A percentile compares a stretch with the other conserved stretches of the same genome.
These are phyloP conservation scores for Clonostachys solani DNA, from an alignment of 2,329 filamentous ascomycete genomes.

Conservation along the genomic window DNA sequence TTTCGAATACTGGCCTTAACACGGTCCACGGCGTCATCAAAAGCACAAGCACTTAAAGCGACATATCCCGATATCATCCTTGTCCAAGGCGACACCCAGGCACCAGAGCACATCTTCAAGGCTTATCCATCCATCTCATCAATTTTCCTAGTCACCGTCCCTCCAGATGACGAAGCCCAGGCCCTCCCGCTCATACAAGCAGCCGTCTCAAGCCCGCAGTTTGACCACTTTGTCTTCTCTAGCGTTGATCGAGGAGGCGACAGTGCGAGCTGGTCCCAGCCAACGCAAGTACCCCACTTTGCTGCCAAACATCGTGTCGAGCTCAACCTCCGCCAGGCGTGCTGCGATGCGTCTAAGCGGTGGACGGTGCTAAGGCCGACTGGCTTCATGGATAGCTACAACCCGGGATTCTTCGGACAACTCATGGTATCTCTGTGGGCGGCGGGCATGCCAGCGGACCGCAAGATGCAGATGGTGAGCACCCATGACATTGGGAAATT, in stretches of 20 bases:
- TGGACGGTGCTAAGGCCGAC: constrained; percentile 18
- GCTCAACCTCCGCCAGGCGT: constrained; percentile 7
- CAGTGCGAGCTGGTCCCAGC: constrained; percentile 6
- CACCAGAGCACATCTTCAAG: constrained; percentile 10
- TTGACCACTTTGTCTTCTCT: constrained; percentile 19
- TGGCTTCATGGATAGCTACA: constrained; percentile 19
- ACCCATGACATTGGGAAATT: constrained; percentile 17
- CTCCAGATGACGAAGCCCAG: constrained; percentile 14
- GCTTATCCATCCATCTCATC: constrained; percentile 11
- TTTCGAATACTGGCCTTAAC: background rate
- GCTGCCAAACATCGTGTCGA: constrained; percentile 11
- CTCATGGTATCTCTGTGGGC: constrained; percentile 17
- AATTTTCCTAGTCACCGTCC: constrained; percentile 17
- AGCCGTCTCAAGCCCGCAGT: constrained; percentile 2
- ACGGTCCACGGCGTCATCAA: constrained; percentile 1
- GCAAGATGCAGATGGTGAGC: constrained; percentile 15
- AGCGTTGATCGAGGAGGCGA: constrained; percentile 12
- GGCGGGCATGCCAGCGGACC: constrained; percentile 12
- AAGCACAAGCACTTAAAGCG: background rate
- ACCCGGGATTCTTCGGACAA: constrained; percentile 13
- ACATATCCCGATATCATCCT: constrained; percentile 3
- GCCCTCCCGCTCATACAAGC: constrained; percentile 15
- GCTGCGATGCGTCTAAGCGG: background rate
- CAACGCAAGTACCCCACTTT: constrained; percentile 10
- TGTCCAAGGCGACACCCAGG: constrained; percentile 9